Conservation (phyloP, 148 eudicot genomes). For the Mesembryanthemum crystallinum region DNA sequence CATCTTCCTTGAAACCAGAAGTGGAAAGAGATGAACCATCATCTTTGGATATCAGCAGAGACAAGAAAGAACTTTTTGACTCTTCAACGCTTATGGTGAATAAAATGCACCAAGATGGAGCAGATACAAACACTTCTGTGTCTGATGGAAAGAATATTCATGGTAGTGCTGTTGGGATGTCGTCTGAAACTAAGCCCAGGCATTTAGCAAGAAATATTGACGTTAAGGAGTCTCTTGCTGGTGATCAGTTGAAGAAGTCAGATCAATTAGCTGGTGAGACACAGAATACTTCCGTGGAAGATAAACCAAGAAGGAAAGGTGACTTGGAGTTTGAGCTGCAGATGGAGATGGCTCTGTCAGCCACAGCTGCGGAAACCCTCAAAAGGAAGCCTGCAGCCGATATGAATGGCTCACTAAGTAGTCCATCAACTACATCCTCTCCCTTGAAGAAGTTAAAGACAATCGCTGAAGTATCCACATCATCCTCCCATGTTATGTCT, state of each 20-base stretch:
- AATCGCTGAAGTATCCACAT: slow-evolving; percentile 44
- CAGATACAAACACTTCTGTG: slow-evolving; percentile 32
- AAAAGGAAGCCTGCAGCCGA: slow-evolving; percentile 19
- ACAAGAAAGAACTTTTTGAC: slow-evolving; percentile 50
- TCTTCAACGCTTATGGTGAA: slow-evolving; percentile 85
- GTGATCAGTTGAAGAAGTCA: slow-evolving; percentile 23
- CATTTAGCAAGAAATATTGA: slow-evolving; percentile 22
- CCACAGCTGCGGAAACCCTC: slow-evolving; percentile 49
- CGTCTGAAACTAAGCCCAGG: slow-evolving; percentile 20
- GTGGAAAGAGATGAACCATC: slow-evolving; percentile 41
- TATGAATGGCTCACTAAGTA: slow-evolving; percentile 26
- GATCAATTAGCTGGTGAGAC: slow-evolving; percentile 28
- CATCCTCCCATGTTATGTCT: slow-evolving; percentile 60
- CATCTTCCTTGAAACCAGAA: slow-evolving; percentile 82
- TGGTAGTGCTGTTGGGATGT: slow-evolving; percentile 29
- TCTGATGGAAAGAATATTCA: slow-evolving; percentile 27
- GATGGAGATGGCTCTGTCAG: slow-evolving; percentile 83
- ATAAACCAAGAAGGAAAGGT: slow-evolving; percentile 65
- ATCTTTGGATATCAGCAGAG: slow-evolving; percentile 27
- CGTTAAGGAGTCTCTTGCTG: slow-evolving; percentile 21
- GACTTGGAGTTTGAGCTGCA: slow-evolving; percentile 92
- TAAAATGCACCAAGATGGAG: slow-evolving; percentile 39
- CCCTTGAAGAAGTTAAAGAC: slow-evolving; percentile 52
- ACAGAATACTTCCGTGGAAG: slow-evolving; percentile 25
- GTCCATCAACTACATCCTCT: slow-evolving; percentile 27